phyloP scores from a whole-genome alignment of 129 eudicot genomes.

The Scalesia atractyloides region DNA sequence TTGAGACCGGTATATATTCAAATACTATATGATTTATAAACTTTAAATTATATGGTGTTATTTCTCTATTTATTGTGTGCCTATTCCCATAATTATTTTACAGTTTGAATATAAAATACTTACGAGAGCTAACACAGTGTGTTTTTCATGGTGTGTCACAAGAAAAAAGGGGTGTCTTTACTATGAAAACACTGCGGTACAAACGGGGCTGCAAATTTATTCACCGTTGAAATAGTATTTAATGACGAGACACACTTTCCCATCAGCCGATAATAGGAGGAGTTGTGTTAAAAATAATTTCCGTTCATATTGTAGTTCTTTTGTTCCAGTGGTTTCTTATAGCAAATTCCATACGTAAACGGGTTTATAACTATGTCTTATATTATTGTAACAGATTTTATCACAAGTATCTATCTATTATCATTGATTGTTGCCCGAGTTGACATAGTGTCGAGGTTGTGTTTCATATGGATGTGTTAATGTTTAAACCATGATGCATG shows the following conservation, averaged over 20 bases:
- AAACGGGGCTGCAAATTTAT: slow-evolving; percentile 38
- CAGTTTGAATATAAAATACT: background rate
- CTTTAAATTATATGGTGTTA: background rate
- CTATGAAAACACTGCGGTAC: slow-evolving; percentile 34
- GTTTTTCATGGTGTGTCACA: slow-evolving; percentile 20
- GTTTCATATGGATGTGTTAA: background rate
- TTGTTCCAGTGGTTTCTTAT: background rate
- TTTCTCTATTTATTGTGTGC: no score
- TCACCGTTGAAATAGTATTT: slow-evolving; percentile 35
- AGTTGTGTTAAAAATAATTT: background rate
- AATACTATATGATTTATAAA: background rate
- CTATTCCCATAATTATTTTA: background rate
- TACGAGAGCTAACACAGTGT: background rate
- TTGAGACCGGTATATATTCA: slow-evolving; percentile 58
- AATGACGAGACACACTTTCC: background rate
- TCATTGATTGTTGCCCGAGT: background rate
- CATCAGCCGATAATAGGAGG: background rate
- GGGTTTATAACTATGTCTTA: background rate
- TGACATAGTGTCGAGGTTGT: background rate
- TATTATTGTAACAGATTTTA: background rate
- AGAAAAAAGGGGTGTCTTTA: slow-evolving; percentile 41
- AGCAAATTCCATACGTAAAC: no score
- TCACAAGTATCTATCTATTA: background rate
- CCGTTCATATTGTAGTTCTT: no score
- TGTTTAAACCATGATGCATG: background rate